Conservation (phyloP, 441 rosid genomes). For the California macrophylla region DNA sequence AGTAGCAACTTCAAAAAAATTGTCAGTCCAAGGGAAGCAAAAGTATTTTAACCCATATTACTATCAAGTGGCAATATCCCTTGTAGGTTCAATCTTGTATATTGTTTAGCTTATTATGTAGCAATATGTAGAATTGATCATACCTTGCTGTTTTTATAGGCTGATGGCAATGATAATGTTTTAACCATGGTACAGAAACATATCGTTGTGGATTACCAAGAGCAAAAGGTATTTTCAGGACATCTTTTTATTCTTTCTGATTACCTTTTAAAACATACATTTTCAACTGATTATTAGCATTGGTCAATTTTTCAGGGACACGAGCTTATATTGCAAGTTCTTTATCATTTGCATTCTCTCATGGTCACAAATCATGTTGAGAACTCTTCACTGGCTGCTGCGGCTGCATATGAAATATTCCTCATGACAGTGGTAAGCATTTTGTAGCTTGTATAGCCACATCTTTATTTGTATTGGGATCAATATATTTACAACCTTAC, state of each 20-base stretch:
- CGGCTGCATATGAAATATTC: conserved; percentile 63
- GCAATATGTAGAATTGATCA: background rate
- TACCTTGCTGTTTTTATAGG: conserved; percentile 34
- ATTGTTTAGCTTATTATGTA: background rate
- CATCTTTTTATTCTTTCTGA: background rate
- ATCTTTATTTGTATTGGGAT: conserved; percentile 19
- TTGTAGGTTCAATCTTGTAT: background rate
- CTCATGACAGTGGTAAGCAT: conserved; percentile 76
- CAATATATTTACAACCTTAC: conserved; percentile 25
- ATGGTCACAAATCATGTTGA: conserved; percentile 38
- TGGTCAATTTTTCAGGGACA: conserved; percentile 64
- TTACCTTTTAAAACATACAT: conserved; percentile 6
- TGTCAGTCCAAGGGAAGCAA: too few species aligned
- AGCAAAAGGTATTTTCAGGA: conserved; percentile 53
- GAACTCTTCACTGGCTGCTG: conserved; percentile 38
- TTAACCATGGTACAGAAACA: conserved; percentile 60
- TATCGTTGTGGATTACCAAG: conserved; percentile 58
- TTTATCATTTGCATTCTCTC: conserved; percentile 78
- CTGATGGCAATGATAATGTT: conserved; percentile 69
- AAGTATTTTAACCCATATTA: background rate
- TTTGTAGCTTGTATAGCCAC: conserved; percentile 12
- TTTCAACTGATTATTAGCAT: conserved; percentile 13
- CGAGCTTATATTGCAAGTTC: conserved; percentile 75
- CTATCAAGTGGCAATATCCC: background rate
- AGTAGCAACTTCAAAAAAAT: background rate